Evolutionary conservation across 805 yeast species (phyloP), one percentile per base, ranked within the genome.

Genomic region (Candida berthetii): DNA sequence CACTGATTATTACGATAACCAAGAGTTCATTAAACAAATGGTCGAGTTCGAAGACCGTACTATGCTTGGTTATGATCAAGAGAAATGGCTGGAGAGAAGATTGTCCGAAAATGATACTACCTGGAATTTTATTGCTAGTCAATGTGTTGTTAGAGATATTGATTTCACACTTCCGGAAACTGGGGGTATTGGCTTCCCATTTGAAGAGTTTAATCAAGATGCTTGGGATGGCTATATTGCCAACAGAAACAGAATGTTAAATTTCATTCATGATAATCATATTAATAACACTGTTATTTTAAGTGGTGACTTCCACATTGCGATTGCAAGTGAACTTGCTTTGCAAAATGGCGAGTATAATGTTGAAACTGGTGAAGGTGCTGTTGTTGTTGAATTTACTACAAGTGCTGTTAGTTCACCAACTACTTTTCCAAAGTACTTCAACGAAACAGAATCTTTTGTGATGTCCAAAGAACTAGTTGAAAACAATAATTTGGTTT

Each of bases 191-290:
- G 53, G 54, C 1, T 42, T 19, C 25, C 52, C 54, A 8, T 52
- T 48, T 37, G 42, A 44, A 28, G 41, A 40, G n/a, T 36, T 18
- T 27, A 53, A 54, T 38, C 52, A 50, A 38, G 59, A 53, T 43
- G 47, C 51, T 15, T 54, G 55, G 52, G 59, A 54, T 42, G 59
- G 58, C 3, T 53, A 54, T 33, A 39, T 48, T 35, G 50, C 57
- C 14, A 54, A 53, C 36, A 44, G 57, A 36, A 44, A 47, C 34
- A 39, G 59, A 10, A 29, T 53, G 31, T 20, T 52, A 15, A 45
- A 44, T 8, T 45, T 50, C 20, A 46, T 53, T 19, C 31, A 35
- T 11, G 41, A 41, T 6, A 39, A 50, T 16, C 29, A 44, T 7
- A 33, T 53, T 8, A 24, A 44, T 16, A 49, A 53, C 42, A 42